Evolutionary conservation across 331 rosid genomes (phyloP).

Genomic region (Erythrophleum ivorense): DNA sequence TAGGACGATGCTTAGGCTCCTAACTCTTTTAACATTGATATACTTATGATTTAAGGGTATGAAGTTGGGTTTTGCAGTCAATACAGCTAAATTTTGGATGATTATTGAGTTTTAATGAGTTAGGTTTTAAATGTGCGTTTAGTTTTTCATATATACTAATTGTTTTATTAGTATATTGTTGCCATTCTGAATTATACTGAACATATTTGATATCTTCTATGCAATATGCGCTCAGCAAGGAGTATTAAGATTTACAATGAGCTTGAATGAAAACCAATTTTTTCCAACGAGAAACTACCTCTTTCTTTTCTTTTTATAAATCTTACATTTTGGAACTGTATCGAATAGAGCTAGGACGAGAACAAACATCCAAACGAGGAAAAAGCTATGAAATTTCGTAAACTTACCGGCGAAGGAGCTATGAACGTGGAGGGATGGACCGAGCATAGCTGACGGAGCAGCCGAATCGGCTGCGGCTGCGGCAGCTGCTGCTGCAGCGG

Average conservation of each 20-base stretch:
- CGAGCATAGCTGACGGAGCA: slow-evolving; percentile 86
- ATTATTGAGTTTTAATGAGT: not conserved
- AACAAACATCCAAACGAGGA: not conserved
- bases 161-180: not conserved
- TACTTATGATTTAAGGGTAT: not conserved
- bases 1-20: not conserved
- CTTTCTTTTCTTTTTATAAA: not conserved
- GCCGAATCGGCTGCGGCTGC: slow-evolving; percentile 61
- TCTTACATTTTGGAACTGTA: not conserved
- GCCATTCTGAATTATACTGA: not conserved
- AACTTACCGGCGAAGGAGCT: slow-evolving; percentile 85
- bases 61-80: not conserved
- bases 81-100: not conserved
- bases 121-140: not conserved
- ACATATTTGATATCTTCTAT: not conserved
- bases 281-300: not conserved
- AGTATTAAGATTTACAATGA: not conserved
- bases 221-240: not conserved
- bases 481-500: slow-evolving; percentile 62
- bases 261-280: not conserved
- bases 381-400: not conserved
- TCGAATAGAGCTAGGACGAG: not conserved
- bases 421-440: slow-evolving; percentile 96
- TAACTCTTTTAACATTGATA: not conserved
- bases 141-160: not conserved